Base-by-base conservation (phyloP, 805 yeast species). In the Saccharomycopsis schoenii region DNA sequence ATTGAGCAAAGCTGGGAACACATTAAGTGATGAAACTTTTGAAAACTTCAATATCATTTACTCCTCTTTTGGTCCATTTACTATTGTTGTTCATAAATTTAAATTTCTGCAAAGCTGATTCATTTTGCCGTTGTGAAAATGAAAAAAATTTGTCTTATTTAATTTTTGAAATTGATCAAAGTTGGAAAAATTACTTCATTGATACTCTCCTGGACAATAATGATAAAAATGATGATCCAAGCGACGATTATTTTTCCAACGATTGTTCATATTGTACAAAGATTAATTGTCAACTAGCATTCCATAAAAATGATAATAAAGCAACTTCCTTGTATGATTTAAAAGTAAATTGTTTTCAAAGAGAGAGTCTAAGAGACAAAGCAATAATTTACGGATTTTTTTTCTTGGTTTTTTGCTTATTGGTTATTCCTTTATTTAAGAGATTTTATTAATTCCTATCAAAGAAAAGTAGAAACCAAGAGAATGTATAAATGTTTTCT, bases 181-280 rank as follows among this genome's bases (percentile, higher is more conserved):
- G 15, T 21, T 47, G 52, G 52, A 47, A 47, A 47, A 24, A 21
- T 15, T 34, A 19, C 14, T 58, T 63, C 17, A 51, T 25, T 41
- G 62, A 58, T 14, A 39, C 14, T 12, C 19, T 60, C 41, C 42
- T 42, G 21, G 34, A 29, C 6, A 1, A 57, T 1, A 51, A 42
- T 34, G 24, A 61, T 3, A 11, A 43, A 10, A 47, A 17, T 12
- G 34, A 19, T 17, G 52, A 55, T 21, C 59, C 60, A 12, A 40
- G 56, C 11, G 21, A 17, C 14, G 24, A 60, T 11, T 60, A 51
- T 52, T 11, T 25, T 19, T 50, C 57, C 12, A 17, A 15, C 5
- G 64, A 57, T 50, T 63, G 65, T 57, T 58, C 59, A 10, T 63
- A 56, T 40, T 63, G 65, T 40, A 47, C 65, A n/a, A 63, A 61